phyloP scores from a whole-genome alignment of 1,284 basidiomycete species.

The Cerrena zonata region DNA sequence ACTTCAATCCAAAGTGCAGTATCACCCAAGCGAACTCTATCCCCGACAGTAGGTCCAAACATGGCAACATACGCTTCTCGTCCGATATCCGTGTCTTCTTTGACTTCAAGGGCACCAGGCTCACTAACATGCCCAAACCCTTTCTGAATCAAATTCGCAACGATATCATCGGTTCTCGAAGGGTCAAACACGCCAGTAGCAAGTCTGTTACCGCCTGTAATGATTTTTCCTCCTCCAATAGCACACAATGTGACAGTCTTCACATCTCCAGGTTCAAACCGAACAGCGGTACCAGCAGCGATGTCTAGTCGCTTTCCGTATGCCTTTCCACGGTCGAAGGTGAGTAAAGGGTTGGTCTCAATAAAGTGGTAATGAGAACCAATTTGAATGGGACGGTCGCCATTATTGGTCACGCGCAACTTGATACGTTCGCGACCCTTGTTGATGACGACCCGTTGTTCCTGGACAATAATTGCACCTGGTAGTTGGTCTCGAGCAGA shows the following conservation, averaged over 20 bases:
- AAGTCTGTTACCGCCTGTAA: slow-evolving; percentile 79
- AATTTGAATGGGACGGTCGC: slow-evolving; percentile 92
- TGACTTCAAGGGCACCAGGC: slow-evolving; percentile 47
- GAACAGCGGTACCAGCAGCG: slow-evolving; percentile 87
- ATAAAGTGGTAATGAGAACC: slow-evolving; percentile 93
- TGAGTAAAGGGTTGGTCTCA: slow-evolving; percentile 80
- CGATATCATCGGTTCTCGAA: slow-evolving; percentile 40
- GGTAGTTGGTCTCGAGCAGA: slow-evolving; percentile 56
- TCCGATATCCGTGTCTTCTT: slow-evolving; percentile 47
- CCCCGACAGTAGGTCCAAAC: slow-evolving; percentile 93
- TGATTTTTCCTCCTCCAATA: slow-evolving; percentile 68
- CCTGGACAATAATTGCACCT: slow-evolving; percentile 68
- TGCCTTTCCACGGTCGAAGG: slow-evolving; percentile 77
- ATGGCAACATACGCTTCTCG: slow-evolving; percentile 78
- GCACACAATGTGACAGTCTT: slow-evolving; percentile 81
- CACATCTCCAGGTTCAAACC: slow-evolving; percentile 91
- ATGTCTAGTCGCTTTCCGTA: slow-evolving; percentile 89
- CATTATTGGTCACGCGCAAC: slow-evolving; percentile 84
- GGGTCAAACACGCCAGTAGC: slow-evolving; percentile 53
- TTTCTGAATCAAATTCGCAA: slow-evolving; percentile 39
- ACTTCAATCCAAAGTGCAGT: slow-evolving; percentile 90
- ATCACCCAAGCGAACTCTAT: slow-evolving; percentile 84
- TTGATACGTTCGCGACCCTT: slow-evolving; percentile 62
- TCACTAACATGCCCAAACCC: slow-evolving; percentile 64
- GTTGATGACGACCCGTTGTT: slow-evolving; percentile 73